Percentiles rank a stretch among this genome's conserved stretches.
These are phyloP conservation scores for Cladosporium sp. DNA, from an alignment of 2,329 filamentous ascomycete species.

Conservation along the genomic window DNA sequence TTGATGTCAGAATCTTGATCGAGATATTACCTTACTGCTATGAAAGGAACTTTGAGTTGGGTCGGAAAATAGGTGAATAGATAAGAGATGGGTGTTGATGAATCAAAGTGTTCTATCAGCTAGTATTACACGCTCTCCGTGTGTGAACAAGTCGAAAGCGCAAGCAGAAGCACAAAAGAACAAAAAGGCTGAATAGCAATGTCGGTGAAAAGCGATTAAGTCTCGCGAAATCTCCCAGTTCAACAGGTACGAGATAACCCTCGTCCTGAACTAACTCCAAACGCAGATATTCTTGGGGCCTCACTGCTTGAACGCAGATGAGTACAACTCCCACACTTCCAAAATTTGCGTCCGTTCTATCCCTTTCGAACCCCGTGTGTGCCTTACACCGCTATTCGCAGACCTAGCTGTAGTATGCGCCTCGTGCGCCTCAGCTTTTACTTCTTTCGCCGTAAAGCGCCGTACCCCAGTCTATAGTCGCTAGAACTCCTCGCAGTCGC, in stretches of 20 bases:
- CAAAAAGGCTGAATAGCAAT: background rate
- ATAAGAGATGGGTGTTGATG: conserved; percentile 10
- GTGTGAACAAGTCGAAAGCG: background rate
- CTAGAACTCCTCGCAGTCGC: conserved; percentile 20
- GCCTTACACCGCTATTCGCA: background rate
- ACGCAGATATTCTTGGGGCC: background rate
- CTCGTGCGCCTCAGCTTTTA: conserved; percentile 4
- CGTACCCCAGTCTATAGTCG: conserved; percentile 20
- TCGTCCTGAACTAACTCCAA: conserved; percentile 1
- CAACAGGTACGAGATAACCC: background rate
- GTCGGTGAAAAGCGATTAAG: background rate
- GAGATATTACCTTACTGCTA: background rate
- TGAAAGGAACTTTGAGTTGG: background rate
- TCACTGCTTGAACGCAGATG: background rate
- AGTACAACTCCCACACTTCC: background rate
- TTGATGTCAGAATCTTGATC: background rate
- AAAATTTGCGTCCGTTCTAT: background rate
- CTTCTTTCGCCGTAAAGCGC: conserved; percentile 17
- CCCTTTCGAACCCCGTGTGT: background rate
- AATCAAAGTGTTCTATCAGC: conserved; percentile 9
- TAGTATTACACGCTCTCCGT: conserved; percentile 10
- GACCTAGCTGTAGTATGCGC: background rate
- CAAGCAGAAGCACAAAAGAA: conserved; percentile 11
- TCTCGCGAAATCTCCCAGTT: background rate
- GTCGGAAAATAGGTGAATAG: background rate